These are phyloP conservation scores for Torulaspora microellipsoides DNA, from an alignment of 805 yeast species.

Conservation along the genomic window DNA sequence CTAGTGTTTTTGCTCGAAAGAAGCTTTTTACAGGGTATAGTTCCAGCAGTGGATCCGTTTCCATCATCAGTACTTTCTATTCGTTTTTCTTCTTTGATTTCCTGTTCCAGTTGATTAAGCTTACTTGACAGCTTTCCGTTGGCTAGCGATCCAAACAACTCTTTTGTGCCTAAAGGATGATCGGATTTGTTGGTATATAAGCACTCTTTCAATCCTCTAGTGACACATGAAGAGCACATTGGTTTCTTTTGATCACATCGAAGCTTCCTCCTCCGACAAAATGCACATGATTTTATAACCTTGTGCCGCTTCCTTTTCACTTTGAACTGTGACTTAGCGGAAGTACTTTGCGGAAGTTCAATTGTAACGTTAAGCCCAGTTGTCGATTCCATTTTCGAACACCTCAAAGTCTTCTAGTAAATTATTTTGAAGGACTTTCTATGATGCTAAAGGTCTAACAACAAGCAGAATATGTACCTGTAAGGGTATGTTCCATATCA, in stretches of 20 bases:
- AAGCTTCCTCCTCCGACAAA: conserved; percentile 29
- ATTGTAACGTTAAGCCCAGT: too few relatives aligned
- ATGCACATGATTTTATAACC: conserved; percentile 28
- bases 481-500: too few relatives aligned
- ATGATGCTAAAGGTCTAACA: too few relatives aligned
- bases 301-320: conserved; percentile 19
- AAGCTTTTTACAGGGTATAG: too few relatives aligned
- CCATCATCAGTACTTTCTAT: background rate
- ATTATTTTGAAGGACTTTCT: too few relatives aligned
- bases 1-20: too few relatives aligned
- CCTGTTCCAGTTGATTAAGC: conserved; percentile 6
- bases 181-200: conserved; percentile 12
- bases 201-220: conserved; percentile 20
- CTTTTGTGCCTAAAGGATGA: background rate
- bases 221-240: conserved; percentile 27
- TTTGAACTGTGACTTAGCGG: too few relatives aligned
- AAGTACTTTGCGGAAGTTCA: too few relatives aligned
- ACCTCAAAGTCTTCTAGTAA: too few relatives aligned
- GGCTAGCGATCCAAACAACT: background rate
- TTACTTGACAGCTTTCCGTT: conserved; percentile 1
- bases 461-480: too few relatives aligned
- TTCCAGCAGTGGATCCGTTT: background rate
- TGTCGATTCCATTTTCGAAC: too few relatives aligned
- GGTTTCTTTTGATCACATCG: conserved; percentile 31
- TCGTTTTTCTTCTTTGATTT: conserved; percentile 1